These are phyloP conservation scores for Aureobasidium sp. DNA, from an alignment of 2,329 filamentous ascomycete species.

Conservation along the genomic window DNA sequence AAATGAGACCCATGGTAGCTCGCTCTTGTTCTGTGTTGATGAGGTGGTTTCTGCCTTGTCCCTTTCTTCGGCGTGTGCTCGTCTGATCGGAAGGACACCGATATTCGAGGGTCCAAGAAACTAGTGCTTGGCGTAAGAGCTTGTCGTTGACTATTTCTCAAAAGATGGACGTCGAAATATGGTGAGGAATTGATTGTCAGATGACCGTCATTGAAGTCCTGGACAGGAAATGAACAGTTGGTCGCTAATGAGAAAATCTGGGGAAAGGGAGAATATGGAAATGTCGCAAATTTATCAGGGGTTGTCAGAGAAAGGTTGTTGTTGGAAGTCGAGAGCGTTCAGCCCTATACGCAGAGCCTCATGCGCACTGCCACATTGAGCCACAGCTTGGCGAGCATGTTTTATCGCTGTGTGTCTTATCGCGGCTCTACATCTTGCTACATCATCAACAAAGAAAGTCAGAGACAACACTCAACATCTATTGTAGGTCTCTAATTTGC, in stretches of 20 bases:
- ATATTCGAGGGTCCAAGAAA: neutral
- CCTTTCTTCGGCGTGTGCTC: neutral
- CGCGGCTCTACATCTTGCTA: neutral
- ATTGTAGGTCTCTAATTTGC: neutral
- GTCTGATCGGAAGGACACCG: neutral
- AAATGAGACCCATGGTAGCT: slow-evolving; percentile 18
- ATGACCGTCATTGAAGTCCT: neutral
- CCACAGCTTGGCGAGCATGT: neutral
- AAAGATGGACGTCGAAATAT: neutral
- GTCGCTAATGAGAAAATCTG: neutral
- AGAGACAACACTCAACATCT: neutral
- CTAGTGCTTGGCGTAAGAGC: slow-evolving; percentile 4
- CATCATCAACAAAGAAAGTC: neutral
- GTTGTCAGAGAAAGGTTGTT: slow-evolving; percentile 2
- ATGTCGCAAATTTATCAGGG: slow-evolving; percentile 7
- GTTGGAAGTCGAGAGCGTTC: slow-evolving; percentile 4
- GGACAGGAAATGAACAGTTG: neutral
- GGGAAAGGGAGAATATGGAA: neutral
- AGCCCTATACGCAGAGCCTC: slow-evolving; percentile 9
- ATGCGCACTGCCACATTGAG: neutral
- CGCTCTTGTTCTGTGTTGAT: neutral
- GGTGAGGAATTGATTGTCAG: neutral
- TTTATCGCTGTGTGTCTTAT: slow-evolving; percentile 6
- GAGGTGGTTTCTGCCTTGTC: neutral
- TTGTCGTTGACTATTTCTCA: neutral